Evolutionary conservation across 495 filamentous ascomycete genomes (phyloP).

Genomic region (Tuber borchii): DNA sequence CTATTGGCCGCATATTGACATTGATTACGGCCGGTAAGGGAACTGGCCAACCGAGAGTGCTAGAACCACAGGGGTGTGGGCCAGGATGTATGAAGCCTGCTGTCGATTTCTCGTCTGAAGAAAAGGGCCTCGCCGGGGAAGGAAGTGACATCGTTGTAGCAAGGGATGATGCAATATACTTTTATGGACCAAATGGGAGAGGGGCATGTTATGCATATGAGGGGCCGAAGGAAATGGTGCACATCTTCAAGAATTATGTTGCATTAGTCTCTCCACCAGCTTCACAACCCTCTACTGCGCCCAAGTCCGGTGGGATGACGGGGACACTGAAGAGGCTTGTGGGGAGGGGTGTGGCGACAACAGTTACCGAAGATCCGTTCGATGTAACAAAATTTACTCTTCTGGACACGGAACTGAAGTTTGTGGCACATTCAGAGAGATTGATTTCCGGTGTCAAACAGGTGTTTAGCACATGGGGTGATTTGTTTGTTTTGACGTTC

Average conservation of each 20-base stretch:
- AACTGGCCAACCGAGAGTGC: slow-evolving; percentile 76
- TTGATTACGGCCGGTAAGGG: slow-evolving; percentile 77
- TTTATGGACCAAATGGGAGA: slow-evolving; percentile 77
- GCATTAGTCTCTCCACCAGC: slow-evolving; percentile 76
- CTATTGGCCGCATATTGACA: slow-evolving; percentile 80
- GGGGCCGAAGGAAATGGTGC: slow-evolving; percentile 75
- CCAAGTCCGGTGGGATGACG: slow-evolving; percentile 45
- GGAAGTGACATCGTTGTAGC: slow-evolving; percentile 82
- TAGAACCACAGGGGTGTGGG: slow-evolving; percentile 83
- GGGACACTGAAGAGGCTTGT: slow-evolving; percentile 52
- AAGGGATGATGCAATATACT: slow-evolving; percentile 90
- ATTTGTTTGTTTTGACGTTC: slow-evolving; percentile 75
- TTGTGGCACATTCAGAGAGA: slow-evolving; percentile 82
- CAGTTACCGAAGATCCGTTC: slow-evolving; percentile 65
- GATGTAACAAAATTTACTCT: slow-evolving; percentile 79
- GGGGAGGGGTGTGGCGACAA: slow-evolving; percentile 55
- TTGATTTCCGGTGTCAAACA: slow-evolving; percentile 69
- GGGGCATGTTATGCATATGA: slow-evolving; percentile 86
- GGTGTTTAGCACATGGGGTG: slow-evolving; percentile 83
- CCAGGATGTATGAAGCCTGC: slow-evolving; percentile 78
- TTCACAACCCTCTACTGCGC: slow-evolving; percentile 38
- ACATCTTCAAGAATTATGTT: slow-evolving; percentile 77
- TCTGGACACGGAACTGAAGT: slow-evolving; percentile 81
- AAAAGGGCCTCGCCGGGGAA: slow-evolving; percentile 42
- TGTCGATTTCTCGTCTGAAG: slow-evolving; percentile 37